phyloP scores from a whole-genome alignment of 2,329 filamentous ascomycete species.

The Aureobasidium musti region DNA sequence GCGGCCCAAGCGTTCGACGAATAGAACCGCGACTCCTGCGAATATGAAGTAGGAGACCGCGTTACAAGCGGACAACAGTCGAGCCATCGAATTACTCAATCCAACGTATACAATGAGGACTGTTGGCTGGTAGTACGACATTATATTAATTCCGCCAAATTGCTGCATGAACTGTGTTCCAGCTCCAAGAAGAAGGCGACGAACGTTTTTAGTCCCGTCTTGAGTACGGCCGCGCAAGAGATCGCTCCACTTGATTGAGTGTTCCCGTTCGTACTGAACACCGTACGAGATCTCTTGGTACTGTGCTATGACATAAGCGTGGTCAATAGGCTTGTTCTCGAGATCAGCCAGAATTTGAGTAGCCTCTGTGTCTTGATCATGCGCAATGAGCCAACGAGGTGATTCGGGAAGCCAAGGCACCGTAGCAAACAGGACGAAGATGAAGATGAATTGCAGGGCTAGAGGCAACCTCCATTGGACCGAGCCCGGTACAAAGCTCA shows the following conservation, averaged over 20 bases:
- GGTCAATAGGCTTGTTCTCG: slow-evolving; percentile 48
- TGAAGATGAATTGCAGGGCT: slow-evolving; percentile 55
- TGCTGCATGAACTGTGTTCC: slow-evolving; percentile 59
- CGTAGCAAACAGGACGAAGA: slow-evolving; percentile 49
- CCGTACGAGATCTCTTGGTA: slow-evolving; percentile 48
- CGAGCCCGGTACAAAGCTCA: slow-evolving; percentile 49
- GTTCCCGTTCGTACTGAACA: slow-evolving; percentile 53
- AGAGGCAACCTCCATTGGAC: slow-evolving; percentile 52
- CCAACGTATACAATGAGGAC: slow-evolving; percentile 58
- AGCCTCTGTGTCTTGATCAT: slow-evolving; percentile 50
- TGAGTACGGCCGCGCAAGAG: slow-evolving; percentile 53
- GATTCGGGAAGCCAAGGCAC: slow-evolving; percentile 53
- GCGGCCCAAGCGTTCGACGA: slow-evolving; percentile 57
- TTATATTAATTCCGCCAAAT: slow-evolving; percentile 47
- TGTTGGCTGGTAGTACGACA: slow-evolving; percentile 53
- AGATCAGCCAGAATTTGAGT: slow-evolving; percentile 54
- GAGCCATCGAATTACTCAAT: slow-evolving; percentile 53
- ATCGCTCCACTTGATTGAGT: slow-evolving; percentile 54
- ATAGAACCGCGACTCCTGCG: slow-evolving; percentile 50
- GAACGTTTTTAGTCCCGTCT: slow-evolving; percentile 53
- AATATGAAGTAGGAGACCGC: slow-evolving; percentile 54
- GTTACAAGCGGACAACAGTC: slow-evolving; percentile 60
- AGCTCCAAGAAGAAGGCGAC: slow-evolving; percentile 55
- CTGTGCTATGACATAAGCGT: slow-evolving; percentile 50
- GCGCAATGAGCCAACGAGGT: slow-evolving; percentile 52